phyloP scores from a whole-genome alignment of 2,329 filamentous ascomycete genomes.

The Ceratocystis huliohia region DNA sequence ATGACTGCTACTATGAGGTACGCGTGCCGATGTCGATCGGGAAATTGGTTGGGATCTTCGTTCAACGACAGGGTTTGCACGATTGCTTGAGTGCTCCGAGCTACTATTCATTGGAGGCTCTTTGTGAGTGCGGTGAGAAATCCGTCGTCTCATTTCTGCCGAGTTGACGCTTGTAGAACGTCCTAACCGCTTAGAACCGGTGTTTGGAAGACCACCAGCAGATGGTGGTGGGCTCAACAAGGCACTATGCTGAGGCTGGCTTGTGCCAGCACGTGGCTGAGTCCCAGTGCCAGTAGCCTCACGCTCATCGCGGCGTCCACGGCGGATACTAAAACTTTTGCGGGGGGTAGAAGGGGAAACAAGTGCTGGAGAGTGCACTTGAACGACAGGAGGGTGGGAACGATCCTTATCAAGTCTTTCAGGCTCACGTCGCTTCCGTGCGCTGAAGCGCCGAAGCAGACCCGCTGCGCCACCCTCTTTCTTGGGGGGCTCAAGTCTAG shows the following conservation, averaged over 20 bases:
- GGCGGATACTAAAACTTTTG: slow-evolving; percentile 79
- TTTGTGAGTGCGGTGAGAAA: slow-evolving; percentile 37
- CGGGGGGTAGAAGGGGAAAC: slow-evolving; percentile 45
- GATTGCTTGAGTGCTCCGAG: slow-evolving; percentile 58
- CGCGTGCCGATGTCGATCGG: slow-evolving; percentile 53
- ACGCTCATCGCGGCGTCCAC: slow-evolving; percentile 42
- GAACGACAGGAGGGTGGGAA: slow-evolving; percentile 59
- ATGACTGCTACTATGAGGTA: slow-evolving; percentile 75
- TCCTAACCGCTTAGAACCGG: slow-evolving; percentile 57
- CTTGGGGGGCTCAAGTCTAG: slow-evolving; percentile 54
- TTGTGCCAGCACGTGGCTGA: slow-evolving; percentile 43
- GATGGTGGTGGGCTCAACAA: slow-evolving; percentile 61
- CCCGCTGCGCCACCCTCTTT: slow-evolving; percentile 82
- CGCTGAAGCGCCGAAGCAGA: slow-evolving; percentile 80
- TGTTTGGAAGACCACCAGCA: slow-evolving; percentile 42
- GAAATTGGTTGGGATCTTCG: slow-evolving; percentile 40
- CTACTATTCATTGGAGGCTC: slow-evolving; percentile 65
- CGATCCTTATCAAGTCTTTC: slow-evolving; percentile 50
- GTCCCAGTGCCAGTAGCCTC: slow-evolving; percentile 32
- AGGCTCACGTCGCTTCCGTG: slow-evolving; percentile 59
- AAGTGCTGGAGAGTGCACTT: slow-evolving; percentile 66
- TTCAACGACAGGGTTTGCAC: slow-evolving; percentile 40
- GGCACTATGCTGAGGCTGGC: slow-evolving; percentile 62
- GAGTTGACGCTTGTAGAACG: slow-evolving; percentile 88
- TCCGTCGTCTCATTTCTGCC: slow-evolving; percentile 60